phyloP scores from a whole-genome alignment of 2,329 filamentous ascomycete genomes.

The Aspergillus puulaauensis region DNA sequence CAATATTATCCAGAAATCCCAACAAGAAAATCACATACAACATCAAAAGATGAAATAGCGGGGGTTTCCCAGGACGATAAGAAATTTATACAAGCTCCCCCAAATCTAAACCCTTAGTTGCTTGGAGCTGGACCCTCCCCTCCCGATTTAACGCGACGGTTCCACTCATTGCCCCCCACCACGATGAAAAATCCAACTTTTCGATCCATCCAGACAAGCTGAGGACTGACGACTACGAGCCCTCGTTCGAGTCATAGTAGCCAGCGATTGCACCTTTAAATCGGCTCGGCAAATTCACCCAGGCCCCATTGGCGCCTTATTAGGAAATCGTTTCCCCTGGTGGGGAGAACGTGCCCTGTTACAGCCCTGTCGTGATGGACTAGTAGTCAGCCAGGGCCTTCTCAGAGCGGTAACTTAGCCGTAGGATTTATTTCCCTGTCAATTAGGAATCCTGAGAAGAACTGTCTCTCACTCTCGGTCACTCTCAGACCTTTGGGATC shows the following conservation, averaged over 20 bases:
- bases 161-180: constrained; percentile 1
- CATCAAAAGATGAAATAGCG: background rate
- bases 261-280: background rate
- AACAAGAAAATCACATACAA: background rate
- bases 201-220: constrained; percentile 6
- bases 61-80: background rate
- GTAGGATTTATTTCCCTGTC: no score
- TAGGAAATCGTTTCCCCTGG: background rate
- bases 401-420: no score
- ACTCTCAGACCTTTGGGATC: no score
- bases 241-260: background rate
- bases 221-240: background rate
- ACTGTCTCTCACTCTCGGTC: no score
- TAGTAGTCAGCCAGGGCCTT: no score
- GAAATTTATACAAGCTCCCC: background rate
- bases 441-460: no score
- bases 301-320: background rate
- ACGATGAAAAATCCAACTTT: constrained; percentile 7
- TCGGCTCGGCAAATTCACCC: background rate
- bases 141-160: background rate
- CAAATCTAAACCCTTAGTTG: background rate
- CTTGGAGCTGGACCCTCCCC: no score
- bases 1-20: background rate
- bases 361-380: no score
- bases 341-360: no score